These are phyloP conservation scores for Darksidea phi DNA, from an alignment of 495 filamentous ascomycete genomes.

Conservation along the genomic window DNA sequence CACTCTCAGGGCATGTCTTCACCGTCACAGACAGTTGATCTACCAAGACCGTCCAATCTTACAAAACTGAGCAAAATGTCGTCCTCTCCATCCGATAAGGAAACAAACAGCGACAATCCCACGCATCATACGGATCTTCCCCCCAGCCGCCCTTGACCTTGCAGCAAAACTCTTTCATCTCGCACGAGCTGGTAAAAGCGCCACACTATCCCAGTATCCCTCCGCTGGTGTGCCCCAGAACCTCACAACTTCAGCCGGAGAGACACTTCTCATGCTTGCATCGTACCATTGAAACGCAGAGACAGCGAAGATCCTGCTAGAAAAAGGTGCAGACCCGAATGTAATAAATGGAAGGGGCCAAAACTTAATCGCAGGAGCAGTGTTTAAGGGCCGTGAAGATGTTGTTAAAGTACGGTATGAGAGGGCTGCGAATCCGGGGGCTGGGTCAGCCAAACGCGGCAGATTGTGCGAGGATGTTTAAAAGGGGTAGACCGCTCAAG, in stretches of 20 bases:
- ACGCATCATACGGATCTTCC: conserved; percentile 26
- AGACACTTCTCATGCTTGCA: conserved; percentile 48
- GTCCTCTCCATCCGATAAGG: too few species aligned
- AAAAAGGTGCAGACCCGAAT: conserved; percentile 41
- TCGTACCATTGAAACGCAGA: conserved; percentile 42
- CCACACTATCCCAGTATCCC: conserved; percentile 38
- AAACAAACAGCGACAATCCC: neutral
- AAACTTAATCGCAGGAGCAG: conserved; percentile 45
- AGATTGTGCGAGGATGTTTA: conserved; percentile 45
- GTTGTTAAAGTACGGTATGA: conserved; percentile 42
- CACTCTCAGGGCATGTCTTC: neutral
- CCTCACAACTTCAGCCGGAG: conserved; percentile 45
- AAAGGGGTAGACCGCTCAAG: conserved; percentile 36
- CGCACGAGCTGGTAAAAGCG: conserved; percentile 41
- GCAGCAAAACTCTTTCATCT: conserved; percentile 46
- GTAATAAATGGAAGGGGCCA: conserved; percentile 45
- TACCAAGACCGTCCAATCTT: neutral
- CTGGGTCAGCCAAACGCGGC: conserved; percentile 44
- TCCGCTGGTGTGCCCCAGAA: conserved; percentile 45
- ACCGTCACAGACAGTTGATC: neutral
- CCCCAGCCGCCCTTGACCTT: conserved; percentile 45
- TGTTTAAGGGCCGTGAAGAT: conserved; percentile 47
- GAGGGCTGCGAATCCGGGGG: conserved; percentile 38
- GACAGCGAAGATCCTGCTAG: conserved; percentile 39
- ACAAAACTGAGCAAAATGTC: too few species aligned